Evolutionary conservation across 805 yeast genomes (phyloP), one percentile per base, ranked within the genome.

Genomic region (Candida glaebosa): DNA sequence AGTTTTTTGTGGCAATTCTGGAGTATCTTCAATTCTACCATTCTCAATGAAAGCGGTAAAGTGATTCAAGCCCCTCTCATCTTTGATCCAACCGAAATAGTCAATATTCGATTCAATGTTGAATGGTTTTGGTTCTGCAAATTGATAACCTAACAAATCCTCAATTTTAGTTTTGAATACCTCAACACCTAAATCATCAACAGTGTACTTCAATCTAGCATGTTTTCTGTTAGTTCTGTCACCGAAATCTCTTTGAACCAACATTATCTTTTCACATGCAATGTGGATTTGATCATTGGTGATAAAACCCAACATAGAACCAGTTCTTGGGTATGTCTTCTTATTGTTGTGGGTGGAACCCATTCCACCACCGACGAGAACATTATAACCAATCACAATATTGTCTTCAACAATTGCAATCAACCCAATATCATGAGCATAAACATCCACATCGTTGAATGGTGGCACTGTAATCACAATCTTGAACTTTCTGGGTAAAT

Each of bases 361-460:
- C 98, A 91, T 91, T 75, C 98, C 98, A 71, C 98, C 98, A 65
- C 98, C 98, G 49, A 84, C 96, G 46, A 85, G 76, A 40, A 91
- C 79, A 57, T 91, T 91, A 75, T 79, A 91, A 43, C 98, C 98
- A 45, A 74, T 60, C 34, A 84, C 78, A 15, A 78, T 73, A 55
- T 81, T 75, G 52, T 78, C 79, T 49, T 79, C 80, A 35, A 88
- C 81, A 56, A 91, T 89, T 24, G 96, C 89, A 61, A 91, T 79
- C 51, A 91, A 74, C 51, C 98, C 98, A 52, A 91, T 81, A 67
- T 91, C 98, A 61, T 88, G 93, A 7, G 96, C 95, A 71, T 87
- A 91, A 6, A 88, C 96, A 68, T 91, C 98, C 39, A 91, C 96
- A 65, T 91, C 98, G 60, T 91, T 91, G 67, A 78, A 88, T 24